Evolutionary conservation across 352 stramenopile species (phyloP).

Genomic region (Globisporangium splendens): DNA sequence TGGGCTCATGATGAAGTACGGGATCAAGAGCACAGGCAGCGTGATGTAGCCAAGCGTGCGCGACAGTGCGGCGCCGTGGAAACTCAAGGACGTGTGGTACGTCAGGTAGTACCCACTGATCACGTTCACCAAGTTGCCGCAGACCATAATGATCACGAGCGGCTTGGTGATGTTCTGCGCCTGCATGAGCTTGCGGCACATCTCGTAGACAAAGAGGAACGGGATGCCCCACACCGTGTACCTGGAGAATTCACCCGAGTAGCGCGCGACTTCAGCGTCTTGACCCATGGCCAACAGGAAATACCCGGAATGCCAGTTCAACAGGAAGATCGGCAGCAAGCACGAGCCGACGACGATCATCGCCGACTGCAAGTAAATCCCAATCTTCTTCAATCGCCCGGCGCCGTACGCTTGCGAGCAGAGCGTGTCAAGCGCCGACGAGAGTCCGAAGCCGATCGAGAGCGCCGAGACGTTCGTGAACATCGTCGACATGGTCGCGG

Average conservation of each 20-base stretch:
- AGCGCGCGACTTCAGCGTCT: slow-evolving; percentile 34
- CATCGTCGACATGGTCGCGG: slow-evolving; percentile 66
- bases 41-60: slow-evolving; percentile 49
- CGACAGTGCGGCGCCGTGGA: slow-evolving; percentile 65
- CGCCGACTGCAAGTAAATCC: slow-evolving; percentile 59
- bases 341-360: slow-evolving; percentile 42
- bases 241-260: slow-evolving; percentile 46
- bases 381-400: slow-evolving; percentile 44
- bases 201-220: slow-evolving; percentile 59
- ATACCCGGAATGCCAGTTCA: slow-evolving; percentile 47
- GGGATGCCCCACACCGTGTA: slow-evolving; percentile 49
- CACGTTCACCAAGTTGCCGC: slow-evolving; percentile 61
- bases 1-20: slow-evolving; percentile 41
- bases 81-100: slow-evolving; percentile 68
- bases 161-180: slow-evolving; percentile 66
- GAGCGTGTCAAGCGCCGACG: slow-evolving; percentile 72
- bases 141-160: slow-evolving; percentile 47
- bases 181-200: slow-evolving; percentile 67
- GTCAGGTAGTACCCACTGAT: slow-evolving; percentile 62
- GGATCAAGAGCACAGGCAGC: slow-evolving; percentile 43
- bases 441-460: slow-evolving; percentile 57
- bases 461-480: slow-evolving; percentile 67
- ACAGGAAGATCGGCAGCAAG: slow-evolving; percentile 33
- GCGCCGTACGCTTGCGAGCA: slow-evolving; percentile 67
- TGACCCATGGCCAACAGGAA: slow-evolving; percentile 49